Conservation (phyloP, 805 yeast genomes). For the Candida loeiensis region DNA sequence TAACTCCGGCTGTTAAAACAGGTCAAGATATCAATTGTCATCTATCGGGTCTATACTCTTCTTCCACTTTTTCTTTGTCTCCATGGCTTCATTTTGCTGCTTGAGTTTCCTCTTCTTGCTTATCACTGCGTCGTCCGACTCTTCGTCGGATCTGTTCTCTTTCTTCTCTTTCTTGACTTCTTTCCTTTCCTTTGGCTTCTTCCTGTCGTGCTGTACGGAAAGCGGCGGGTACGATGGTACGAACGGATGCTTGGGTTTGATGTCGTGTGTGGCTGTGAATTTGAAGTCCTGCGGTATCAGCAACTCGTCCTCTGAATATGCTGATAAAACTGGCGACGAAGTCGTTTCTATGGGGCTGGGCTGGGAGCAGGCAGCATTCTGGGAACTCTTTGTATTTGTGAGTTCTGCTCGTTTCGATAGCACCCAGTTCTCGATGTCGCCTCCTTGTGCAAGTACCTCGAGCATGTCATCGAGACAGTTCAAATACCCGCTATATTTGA, state of each 20-base stretch:
- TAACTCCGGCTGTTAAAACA: too few species aligned
- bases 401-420: slow-evolving; percentile 46
- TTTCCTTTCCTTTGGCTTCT: slow-evolving; percentile 4
- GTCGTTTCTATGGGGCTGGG: too few species aligned
- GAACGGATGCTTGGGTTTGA: slow-evolving; percentile 27
- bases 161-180: slow-evolving; percentile 4
- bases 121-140: not conserved
- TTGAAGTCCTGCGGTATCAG: slow-evolving; percentile 27
- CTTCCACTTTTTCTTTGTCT: slow-evolving; percentile 8
- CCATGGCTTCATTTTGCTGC: slow-evolving; percentile 9
- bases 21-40: too few species aligned
- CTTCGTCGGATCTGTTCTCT: not conserved
- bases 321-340: slow-evolving; percentile 1
- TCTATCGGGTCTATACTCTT: not conserved
- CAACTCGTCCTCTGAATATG: slow-evolving; percentile 4
- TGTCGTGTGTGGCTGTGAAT: slow-evolving; percentile 28
- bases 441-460: slow-evolving; percentile 34
- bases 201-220: slow-evolving; percentile 29
- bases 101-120: slow-evolving; percentile 5
- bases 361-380: not conserved
- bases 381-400: slow-evolving; percentile 8
- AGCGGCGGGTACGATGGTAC: slow-evolving; percentile 36
- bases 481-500: slow-evolving; percentile 56
- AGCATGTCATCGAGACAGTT: slow-evolving; percentile 59
- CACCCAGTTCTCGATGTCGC: slow-evolving; percentile 53